Evolutionary conservation across 2,329 filamentous ascomycete genomes (phyloP).

Genomic region (Rhexocercosporidium sp.): DNA sequence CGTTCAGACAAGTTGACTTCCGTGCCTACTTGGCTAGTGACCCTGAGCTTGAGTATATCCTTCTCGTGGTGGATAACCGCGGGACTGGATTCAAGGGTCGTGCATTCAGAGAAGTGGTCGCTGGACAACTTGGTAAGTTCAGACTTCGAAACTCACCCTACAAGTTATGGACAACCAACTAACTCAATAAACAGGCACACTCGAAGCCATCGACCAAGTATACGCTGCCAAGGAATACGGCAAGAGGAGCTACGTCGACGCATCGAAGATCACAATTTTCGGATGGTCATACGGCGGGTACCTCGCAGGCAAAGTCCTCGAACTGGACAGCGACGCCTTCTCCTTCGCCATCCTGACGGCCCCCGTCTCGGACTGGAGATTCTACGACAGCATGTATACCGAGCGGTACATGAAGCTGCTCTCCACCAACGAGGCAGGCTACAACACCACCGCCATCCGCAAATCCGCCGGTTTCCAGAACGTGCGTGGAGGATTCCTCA

Average conservation of each 20-base stretch:
- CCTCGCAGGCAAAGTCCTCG: slow-evolving; percentile 68
- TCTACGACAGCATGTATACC: slow-evolving; percentile 75
- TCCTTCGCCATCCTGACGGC: slow-evolving; percentile 67
- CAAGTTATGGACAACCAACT: not conserved
- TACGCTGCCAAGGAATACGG: slow-evolving; percentile 66
- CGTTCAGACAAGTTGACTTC: slow-evolving; percentile 61
- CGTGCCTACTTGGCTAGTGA: slow-evolving; percentile 69
- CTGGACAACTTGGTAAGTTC: slow-evolving; percentile 59
- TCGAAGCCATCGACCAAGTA: slow-evolving; percentile 70
- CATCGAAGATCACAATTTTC: slow-evolving; percentile 66
- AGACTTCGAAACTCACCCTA: too few relatives aligned
- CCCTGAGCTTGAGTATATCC: slow-evolving; percentile 69
- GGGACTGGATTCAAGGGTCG: slow-evolving; percentile 70
- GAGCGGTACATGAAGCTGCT: slow-evolving; percentile 75
- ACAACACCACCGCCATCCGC: slow-evolving; percentile 64
- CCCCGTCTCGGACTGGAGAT: slow-evolving; percentile 70
- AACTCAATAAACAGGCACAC: slow-evolving; percentile 36
- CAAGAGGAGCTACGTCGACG: slow-evolving; percentile 59
- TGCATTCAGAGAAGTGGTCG: slow-evolving; percentile 62
- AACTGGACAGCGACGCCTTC: slow-evolving; percentile 64
- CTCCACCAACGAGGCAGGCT: slow-evolving; percentile 60
- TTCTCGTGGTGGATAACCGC: slow-evolving; percentile 71
- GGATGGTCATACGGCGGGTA: slow-evolving; percentile 75
- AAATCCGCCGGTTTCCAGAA: slow-evolving; percentile 65
- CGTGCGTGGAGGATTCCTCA: slow-evolving; percentile 62